Base-by-base conservation (phyloP, 1,139 yeast species). In the Yamadazyma diospyri region DNA sequence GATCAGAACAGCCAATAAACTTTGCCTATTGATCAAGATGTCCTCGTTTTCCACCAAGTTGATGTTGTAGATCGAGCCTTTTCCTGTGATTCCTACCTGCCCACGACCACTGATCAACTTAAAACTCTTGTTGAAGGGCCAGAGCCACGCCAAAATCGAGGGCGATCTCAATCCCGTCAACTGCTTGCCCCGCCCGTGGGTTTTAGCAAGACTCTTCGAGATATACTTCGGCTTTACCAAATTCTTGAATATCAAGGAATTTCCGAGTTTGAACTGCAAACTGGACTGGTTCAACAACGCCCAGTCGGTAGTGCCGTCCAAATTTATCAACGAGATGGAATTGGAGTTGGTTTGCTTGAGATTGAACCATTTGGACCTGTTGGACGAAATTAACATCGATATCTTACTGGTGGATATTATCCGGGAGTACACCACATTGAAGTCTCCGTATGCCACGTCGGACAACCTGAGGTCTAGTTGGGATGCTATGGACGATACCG, bases 251-350 rank as follows among this genome's bases (percentile, higher is more conserved):
- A 55, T 48, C 29, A 78, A 54, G 1, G 79, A 65, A 21, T 67
- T 61, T 1, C 85, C 85, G 2, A 72, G 54, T 42, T 66, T 76
- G 1, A 67, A 72, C 32, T 74, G 76, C 17, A 79, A 50, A 0
- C 78, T 65, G 9, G 59, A 49, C 3, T 61, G 56, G 27, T 70
- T 60, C 29, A 79, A 57, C 4, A 79, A 39, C 1, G 81, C 81
- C 83, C 84, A 79, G 45, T 79, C 86, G 16, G 55, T 55, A 1
- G 71, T 56, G 1, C 86, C 86, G 41, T 79, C 82, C 36, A 79
- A 50, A 5, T 59, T 44, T 23, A 79, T 41, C 26, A 59, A 60
- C 3, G 47, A 41, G 4, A 46, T 25, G 2, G 48, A 31, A 23
- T 40, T 45, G 5, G 30, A 29, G 32, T 51, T 49, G 8, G 50